Evolutionary conservation across 176 grass and related monocot species (phyloP), one percentile per base, ranked within the genome.

Genomic region (Areca catechu): DNA sequence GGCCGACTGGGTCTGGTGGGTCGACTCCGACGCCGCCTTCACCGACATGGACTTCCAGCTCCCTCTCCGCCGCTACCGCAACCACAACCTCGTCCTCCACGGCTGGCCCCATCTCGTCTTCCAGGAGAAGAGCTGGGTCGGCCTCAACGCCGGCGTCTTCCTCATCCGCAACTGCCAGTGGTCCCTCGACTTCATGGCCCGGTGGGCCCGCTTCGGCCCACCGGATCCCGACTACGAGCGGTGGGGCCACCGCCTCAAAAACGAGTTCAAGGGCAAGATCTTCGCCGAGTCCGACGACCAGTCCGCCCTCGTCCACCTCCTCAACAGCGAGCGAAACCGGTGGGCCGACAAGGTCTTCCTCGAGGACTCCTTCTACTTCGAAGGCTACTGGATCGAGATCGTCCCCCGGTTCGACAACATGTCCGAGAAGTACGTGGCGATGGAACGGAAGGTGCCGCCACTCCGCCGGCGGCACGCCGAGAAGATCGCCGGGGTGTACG

Each of bases 131-230:
- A 80, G 87, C 12, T 88, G 87, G 93, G 79, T 83, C 37, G 74
- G 78, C 58, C 87, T 97, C 78, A 97, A 97, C 79, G 93, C 93
- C 30, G 87, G 93, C 20, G 87, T 98, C 3, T 92, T 98, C 73
- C 71, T 98, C 69, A 73, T 98, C 76, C 81, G 93, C 15, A 98
- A 92, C 69, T 92, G 93, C 84, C 93, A 98, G 70, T 98, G 93
- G 93, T 80, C 78, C 54, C 78, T 98, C 37, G 87, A 98, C 70
- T 85, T 98, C 84, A 90, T 90, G 78, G 82, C 16, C 64, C 58
- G 58, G 29, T 90, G 87, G 87, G 75, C 79, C 16, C 49, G 75
- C 55, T 82, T 79, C 78, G 81, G 87, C 5, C 87, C 87, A 0
- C 54, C 50, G 20, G 82, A 72, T 0, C 78, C 82, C 25, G 72